Conservation (phyloP, 306 rosid genomes). For the Cucumis cinereus region DNA sequence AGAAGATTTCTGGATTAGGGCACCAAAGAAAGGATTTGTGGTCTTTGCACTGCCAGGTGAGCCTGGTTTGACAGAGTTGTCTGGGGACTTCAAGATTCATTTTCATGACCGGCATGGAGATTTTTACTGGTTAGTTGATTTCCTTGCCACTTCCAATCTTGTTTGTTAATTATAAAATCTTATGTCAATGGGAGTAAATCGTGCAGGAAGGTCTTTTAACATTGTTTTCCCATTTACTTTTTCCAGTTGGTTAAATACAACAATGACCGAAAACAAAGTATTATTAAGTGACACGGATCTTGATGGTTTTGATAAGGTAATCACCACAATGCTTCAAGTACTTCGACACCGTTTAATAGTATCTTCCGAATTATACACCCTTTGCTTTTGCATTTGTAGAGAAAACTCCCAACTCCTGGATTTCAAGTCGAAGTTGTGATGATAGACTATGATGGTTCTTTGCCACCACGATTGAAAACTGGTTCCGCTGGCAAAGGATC, state of each 20-base stretch:
- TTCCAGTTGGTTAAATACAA: constrained; percentile 83
- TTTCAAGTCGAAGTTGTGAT: constrained; percentile 75
- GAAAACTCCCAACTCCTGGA: constrained; percentile 78
- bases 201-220: background rate
- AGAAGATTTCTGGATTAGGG: constrained; percentile 81
- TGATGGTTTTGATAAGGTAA: constrained; percentile 89
- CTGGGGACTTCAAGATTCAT: constrained; percentile 82
- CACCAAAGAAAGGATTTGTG: constrained; percentile 78
- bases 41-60: constrained; percentile 92
- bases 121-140: constrained; percentile 61
- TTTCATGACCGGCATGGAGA: constrained; percentile 93
- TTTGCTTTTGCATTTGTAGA: constrained; percentile 31
- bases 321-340: background rate
- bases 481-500: constrained; percentile 36
- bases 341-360: background rate
- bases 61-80: constrained; percentile 79
- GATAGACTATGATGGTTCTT: constrained; percentile 56
- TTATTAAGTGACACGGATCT: constrained; percentile 45
- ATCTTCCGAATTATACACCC: background rate
- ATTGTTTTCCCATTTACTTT: constrained; percentile 11
- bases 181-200: background rate
- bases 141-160: background rate
- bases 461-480: constrained; percentile 27
- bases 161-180: background rate
- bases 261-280: constrained; percentile 56